Conservation (phyloP, 2,329 filamentous ascomycete genomes). For the Beauveria caledonica region DNA sequence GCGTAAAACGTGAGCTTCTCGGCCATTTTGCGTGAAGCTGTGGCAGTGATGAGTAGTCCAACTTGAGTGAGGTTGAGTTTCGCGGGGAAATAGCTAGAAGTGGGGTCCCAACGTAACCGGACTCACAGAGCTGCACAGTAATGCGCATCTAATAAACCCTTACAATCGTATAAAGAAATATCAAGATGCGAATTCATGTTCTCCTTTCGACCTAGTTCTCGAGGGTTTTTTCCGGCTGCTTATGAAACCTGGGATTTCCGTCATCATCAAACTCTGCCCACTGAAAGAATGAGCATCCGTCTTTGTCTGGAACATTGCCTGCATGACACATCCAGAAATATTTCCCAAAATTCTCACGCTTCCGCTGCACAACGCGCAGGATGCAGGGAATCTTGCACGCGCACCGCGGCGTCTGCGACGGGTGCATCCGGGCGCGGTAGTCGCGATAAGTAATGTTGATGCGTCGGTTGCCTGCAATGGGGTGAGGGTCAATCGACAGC, state of each 20-base stretch:
- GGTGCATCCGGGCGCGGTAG: slow-evolving; percentile 71
- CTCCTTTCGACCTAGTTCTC: neutral
- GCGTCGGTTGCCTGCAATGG: slow-evolving; percentile 66
- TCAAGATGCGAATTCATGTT: neutral
- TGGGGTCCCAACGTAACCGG: neutral
- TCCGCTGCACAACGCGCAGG: slow-evolving; percentile 71
- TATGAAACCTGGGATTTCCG: slow-evolving; percentile 52
- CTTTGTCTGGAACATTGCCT: slow-evolving; percentile 59
- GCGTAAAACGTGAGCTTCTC: slow-evolving; percentile 27
- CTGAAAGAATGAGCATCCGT: slow-evolving; percentile 68
- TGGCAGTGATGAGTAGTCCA: neutral
- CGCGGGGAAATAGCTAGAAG: neutral
- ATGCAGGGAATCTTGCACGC: slow-evolving; percentile 60
- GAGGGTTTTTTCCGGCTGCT: neutral
- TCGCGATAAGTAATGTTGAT: slow-evolving; percentile 94
- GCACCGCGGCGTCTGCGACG: slow-evolving; percentile 69
- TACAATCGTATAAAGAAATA: neutral
- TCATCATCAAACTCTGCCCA: slow-evolving; percentile 86
- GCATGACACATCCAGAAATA: slow-evolving; percentile 96
- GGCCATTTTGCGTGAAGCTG: slow-evolving; percentile 20
- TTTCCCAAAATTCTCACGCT: slow-evolving; percentile 63
- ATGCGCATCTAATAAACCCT: neutral
- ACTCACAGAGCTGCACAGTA: neutral
- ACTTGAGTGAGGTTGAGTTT: neutral
- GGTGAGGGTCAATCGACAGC: slow-evolving; percentile 73